Evolutionary conservation across 495 filamentous ascomycete genomes (phyloP), one percentile per base, ranked within the genome.

Genomic region (Penicillium antarcticum): DNA sequence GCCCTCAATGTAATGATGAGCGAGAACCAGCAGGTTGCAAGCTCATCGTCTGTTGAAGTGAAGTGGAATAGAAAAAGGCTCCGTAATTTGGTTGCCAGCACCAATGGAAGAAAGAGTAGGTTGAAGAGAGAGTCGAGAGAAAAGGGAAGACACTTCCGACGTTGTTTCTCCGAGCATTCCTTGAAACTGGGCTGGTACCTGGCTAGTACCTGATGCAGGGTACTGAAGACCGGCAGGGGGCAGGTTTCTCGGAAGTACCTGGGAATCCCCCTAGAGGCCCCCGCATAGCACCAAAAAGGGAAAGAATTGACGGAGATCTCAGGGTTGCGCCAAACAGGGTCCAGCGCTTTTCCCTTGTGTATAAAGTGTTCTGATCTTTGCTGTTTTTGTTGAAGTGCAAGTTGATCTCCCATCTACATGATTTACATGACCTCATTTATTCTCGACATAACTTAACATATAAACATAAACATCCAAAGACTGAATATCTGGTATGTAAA

Each of bases 1-100:
- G 52, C 49, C 56, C 54, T 68, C 56, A 59, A 26, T 56, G 44
- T 57, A 48, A 56, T 40, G 35, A 58, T 38, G 42, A 61, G 34
- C 41, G 50, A 44, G 34, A 36, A 50, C 23, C 43, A 11, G 14
- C 1, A 23, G 36, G 14, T 32, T 33, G 36, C 47, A 41, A 42
- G 47, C 7, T 49, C 47, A 49, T 49, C 17, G 11, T 46, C 44
- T 46, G 32, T n/a, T n/a, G n/a, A n/a, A 32, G 40, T 19, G 23
- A 7, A 13, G 23, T 14, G 21, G 14, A 42, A 42, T 14, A 23
- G 14, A 10, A 41, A 13, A 50, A 31, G 35, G 37, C 14, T 39
- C 37, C 26, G 42, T 12, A 45, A 31, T 16, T 14, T 37, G 17
- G 13, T 18, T 18, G 13, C 17, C 35, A 37, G 35, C 4, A 17